phyloP scores from a whole-genome alignment of 1,139 yeast species.

The Oligophagozyma castellii region DNA sequence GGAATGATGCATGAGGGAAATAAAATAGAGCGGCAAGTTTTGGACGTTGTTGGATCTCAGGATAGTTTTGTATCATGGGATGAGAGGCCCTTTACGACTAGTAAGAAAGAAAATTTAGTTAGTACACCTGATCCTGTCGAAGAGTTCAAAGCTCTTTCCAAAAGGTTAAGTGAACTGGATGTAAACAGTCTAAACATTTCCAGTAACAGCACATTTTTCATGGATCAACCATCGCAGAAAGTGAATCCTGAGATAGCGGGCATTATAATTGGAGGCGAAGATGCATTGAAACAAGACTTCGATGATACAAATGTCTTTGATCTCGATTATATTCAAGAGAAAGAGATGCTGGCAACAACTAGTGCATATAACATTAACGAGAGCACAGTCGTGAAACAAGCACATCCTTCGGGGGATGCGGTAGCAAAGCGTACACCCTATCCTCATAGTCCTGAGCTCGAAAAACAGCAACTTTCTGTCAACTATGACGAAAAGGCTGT shows the following conservation, averaged over 20 bases:
- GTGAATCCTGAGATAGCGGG: too few species aligned
- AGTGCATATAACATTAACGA: too few species aligned
- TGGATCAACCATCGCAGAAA: neutral
- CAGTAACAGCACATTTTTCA: neutral
- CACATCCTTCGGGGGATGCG: neutral
- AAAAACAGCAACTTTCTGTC: too few species aligned
- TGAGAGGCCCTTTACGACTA: neutral
- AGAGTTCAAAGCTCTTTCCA: constrained; percentile 9
- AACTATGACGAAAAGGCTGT: too few species aligned
- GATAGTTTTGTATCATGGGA: neutral
- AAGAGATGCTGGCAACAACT: constrained; percentile 4
- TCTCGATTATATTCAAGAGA: constrained; percentile 22
- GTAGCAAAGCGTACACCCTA: constrained; percentile 1
- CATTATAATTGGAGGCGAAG: too few species aligned
- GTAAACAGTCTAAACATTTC: constrained; percentile 3
- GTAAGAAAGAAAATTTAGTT: constrained; percentile 1
- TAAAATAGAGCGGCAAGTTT: neutral
- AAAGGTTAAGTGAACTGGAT: constrained; percentile 12
- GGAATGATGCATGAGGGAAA: neutral
- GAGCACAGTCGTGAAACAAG: too few species aligned
- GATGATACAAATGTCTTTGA: constrained; percentile 19
- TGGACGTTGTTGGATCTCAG: neutral
- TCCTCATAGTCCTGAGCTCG: too few species aligned
- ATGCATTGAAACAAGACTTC: constrained; percentile 2
- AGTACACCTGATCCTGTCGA: constrained; percentile 2